A percentile compares a stretch with the other conserved stretches of the same genome.
Conservation (phyloP, 1,139 yeast genomes). For the Debaryomyces fabryi region DNA sequence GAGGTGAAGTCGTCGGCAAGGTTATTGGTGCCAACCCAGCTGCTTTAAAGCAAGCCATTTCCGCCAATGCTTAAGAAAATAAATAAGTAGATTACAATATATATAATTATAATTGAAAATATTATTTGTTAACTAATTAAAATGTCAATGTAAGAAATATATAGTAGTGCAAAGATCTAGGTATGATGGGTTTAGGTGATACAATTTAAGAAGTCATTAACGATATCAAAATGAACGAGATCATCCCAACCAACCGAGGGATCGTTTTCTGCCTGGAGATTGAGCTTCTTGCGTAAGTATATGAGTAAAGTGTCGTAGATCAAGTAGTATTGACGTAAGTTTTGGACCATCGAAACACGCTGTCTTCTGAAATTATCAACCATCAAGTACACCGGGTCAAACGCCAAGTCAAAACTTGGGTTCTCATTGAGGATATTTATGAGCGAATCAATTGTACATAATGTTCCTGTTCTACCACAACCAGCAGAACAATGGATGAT, state of each 20-base stretch:
- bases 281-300: conserved; percentile 20
- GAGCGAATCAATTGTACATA: conserved; percentile 72
- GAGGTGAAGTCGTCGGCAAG: conserved; percentile 69
- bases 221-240: conserved; percentile 27
- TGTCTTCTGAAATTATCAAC: conserved; percentile 70
- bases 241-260: conserved; percentile 18
- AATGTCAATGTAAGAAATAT: background rate
- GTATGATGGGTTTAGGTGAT: background rate
- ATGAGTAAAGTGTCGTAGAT: conserved; percentile 59
- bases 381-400: conserved; percentile 47
- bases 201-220: conserved; percentile 25
- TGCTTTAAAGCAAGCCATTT: conserved; percentile 72
- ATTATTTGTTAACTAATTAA: background rate
- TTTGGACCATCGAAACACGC: conserved; percentile 83
- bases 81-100: background rate
- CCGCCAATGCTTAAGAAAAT: conserved; percentile 48
- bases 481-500: conserved; percentile 90
- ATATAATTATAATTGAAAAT: background rate
- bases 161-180: background rate
- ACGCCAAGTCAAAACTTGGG: conserved; percentile 16
- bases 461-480: conserved; percentile 90
- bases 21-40: conserved; percentile 89
- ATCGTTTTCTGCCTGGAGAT: background rate
- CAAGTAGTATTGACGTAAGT: conserved; percentile 69
- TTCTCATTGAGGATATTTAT: conserved; percentile 41